phyloP scores from a whole-genome alignment of 2,329 filamentous ascomycete genomes.

The Aspergillus aculeatus region DNA sequence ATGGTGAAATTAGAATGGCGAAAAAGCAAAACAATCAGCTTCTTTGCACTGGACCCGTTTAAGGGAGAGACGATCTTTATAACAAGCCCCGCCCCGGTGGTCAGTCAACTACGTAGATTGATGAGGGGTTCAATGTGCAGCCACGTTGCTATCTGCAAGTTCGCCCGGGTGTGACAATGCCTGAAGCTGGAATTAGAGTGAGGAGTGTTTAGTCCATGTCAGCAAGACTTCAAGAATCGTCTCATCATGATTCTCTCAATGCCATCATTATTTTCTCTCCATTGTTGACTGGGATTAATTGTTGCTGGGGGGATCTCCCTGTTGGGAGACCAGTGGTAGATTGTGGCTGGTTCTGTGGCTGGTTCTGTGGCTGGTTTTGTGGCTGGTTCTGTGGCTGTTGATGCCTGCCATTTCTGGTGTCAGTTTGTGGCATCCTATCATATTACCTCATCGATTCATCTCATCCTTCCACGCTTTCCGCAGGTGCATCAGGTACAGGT shows the following conservation, averaged over 20 bases:
- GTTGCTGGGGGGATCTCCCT: neutral
- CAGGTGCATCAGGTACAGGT: neutral
- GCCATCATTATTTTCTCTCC: neutral
- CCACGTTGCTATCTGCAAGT: neutral
- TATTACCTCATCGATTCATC: neutral
- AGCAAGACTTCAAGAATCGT: no score
- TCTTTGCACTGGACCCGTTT: neutral
- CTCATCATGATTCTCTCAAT: no score
- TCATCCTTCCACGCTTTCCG: no score
- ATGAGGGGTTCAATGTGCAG: neutral
- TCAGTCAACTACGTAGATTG: neutral
- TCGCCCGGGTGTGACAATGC: neutral
- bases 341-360: neutral
- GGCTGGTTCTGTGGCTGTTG: neutral
- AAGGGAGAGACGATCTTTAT: neutral
- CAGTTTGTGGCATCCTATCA: neutral
- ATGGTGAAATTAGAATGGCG: neutral
- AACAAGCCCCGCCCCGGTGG: neutral
- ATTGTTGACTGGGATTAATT: neutral
- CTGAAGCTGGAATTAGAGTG: neutral
- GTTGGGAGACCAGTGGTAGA: neutral
- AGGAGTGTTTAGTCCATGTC: no score
- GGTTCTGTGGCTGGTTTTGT: neutral
- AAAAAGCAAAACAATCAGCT: neutral
- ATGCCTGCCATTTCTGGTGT: neutral